Evolutionary conservation across 1,284 basidiomycete genomes (phyloP).

Genomic region (Sanghuangporus weigelae): DNA sequence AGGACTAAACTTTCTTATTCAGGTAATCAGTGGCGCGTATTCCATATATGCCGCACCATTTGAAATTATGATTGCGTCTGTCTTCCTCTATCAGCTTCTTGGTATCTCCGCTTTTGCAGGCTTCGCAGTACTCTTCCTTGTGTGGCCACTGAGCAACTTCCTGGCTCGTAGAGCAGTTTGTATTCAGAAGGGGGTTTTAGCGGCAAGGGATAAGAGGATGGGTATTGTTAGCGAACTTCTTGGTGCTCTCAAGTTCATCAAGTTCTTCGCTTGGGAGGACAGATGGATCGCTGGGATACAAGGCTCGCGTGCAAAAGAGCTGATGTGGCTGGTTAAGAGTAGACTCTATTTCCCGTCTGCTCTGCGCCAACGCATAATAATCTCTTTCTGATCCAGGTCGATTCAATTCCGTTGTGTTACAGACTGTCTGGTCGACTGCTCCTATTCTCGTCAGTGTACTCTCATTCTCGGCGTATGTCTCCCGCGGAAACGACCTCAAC

Average conservation of each 20-base stretch:
- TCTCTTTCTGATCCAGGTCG: slow-evolving; percentile 21
- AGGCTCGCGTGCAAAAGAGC: slow-evolving; percentile 54
- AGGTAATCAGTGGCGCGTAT: slow-evolving; percentile 6
- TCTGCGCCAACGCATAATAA: not conserved
- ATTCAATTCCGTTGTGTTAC: slow-evolving; percentile 61
- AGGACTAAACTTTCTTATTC: not conserved
- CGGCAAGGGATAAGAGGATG: slow-evolving; percentile 82
- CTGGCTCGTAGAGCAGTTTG: slow-evolving; percentile 56
- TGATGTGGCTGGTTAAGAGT: slow-evolving; percentile 70
- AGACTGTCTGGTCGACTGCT: slow-evolving; percentile 55
- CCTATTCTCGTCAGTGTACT: slow-evolving; percentile 68
- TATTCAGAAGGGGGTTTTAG: slow-evolving; percentile 70
- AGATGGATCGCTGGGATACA: slow-evolving; percentile 62
- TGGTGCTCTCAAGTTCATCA: slow-evolving; percentile 78
- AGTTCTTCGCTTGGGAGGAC: slow-evolving; percentile 83
- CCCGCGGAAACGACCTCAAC: slow-evolving; percentile 59
- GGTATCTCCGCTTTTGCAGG: slow-evolving; percentile 81
- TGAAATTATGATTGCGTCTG: slow-evolving; percentile 71
- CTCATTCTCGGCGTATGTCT: slow-evolving; percentile 60
- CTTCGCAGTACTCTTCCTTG: slow-evolving; percentile 67
- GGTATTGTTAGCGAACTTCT: slow-evolving; percentile 83
- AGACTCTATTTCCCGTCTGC: not conserved
- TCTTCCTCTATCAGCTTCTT: slow-evolving; percentile 84
- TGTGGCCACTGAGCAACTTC: slow-evolving; percentile 70
- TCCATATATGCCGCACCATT: not conserved